These are phyloP conservation scores for Danielia oregonensis DNA, from an alignment of 805 yeast genomes.

Conservation along the genomic window DNA sequence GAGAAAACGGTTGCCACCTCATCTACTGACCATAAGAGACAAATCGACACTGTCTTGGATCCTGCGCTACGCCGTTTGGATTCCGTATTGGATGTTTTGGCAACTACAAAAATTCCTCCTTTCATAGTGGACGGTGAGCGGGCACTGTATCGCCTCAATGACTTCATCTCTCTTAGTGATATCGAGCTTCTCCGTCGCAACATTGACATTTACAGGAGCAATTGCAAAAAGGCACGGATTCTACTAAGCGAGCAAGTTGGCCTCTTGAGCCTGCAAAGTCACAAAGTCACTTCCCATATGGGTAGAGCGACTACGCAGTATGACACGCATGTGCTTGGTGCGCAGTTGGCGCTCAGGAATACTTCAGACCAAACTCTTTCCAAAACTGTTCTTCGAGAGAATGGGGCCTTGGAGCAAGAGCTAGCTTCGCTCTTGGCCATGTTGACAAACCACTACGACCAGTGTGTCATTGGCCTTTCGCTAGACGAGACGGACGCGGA, in stretches of 20 bases:
- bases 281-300: slow-evolving; percentile 8
- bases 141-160: slow-evolving; percentile 17
- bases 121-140: slow-evolving; percentile 7
- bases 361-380: slow-evolving; percentile 4
- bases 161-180: slow-evolving; percentile 33
- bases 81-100: slow-evolving; percentile 20
- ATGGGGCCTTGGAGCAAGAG: slow-evolving; percentile 55
- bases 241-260: slow-evolving; percentile 2
- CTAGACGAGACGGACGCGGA: slow-evolving; percentile 31
- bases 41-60: slow-evolving; percentile 13
- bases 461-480: slow-evolving; percentile 52
- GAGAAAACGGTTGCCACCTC: slow-evolving; percentile 12
- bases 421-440: slow-evolving; percentile 67
- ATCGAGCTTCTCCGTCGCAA: slow-evolving; percentile 24
- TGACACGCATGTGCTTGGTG: slow-evolving; percentile 9
- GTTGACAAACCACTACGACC: slow-evolving; percentile 80
- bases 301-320: slow-evolving; percentile 14
- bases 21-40: slow-evolving; percentile 6
- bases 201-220: slow-evolving; percentile 24
- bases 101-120: slow-evolving; percentile 27
- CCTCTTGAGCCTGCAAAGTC: slow-evolving; percentile 3
- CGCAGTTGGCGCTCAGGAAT: slow-evolving; percentile 4
- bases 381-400: slow-evolving; percentile 26
- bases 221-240: slow-evolving; percentile 11
- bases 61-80: slow-evolving; percentile 25